Percentiles rank a stretch among this genome's conserved stretches.
phyloP scores from a whole-genome alignment of 2,329 filamentous ascomycete species.

The Coniella lustricola region DNA sequence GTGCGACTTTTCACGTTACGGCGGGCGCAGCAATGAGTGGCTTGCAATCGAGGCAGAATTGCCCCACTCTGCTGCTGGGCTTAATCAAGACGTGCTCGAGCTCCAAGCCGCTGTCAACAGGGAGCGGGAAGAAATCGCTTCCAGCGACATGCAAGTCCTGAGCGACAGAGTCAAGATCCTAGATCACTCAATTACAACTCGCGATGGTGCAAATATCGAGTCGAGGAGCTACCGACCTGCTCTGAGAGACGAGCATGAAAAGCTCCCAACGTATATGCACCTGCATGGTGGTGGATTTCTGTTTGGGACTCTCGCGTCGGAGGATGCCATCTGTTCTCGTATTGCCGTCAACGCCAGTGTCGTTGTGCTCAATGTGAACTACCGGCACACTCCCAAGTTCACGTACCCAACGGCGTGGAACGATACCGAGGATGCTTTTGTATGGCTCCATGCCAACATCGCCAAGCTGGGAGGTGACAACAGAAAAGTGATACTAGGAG shows the following conservation, averaged over 20 bases:
- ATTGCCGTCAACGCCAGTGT: conserved; percentile 36
- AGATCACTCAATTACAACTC: conserved; percentile 33
- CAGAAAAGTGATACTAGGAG: conserved; percentile 32
- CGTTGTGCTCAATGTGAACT: conserved; percentile 48
- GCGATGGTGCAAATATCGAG: conserved; percentile 37
- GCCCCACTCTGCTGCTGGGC: not conserved
- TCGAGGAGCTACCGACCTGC: conserved; percentile 40
- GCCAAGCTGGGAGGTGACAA: conserved; percentile 30
- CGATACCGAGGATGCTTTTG: conserved; percentile 47
- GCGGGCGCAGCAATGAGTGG: not conserved
- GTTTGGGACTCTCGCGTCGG: conserved; percentile 45
- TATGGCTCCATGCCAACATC: conserved; percentile 44
- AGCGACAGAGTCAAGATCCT: conserved; percentile 24
- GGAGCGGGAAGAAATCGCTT: not conserved
- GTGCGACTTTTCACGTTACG: conserved; percentile 2
- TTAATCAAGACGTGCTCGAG: conserved; percentile 1
- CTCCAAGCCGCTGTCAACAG: not conserved
- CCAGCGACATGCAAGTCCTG: conserved; percentile 12
- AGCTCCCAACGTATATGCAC: conserved; percentile 43
- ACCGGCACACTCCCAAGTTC: conserved; percentile 51
- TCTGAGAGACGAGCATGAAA: conserved; percentile 23
- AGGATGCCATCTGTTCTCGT: conserved; percentile 44
- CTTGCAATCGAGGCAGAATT: conserved; percentile 3
- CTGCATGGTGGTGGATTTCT: conserved; percentile 51
- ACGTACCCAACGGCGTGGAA: conserved; percentile 45